A percentile compares a stretch with the other conserved stretches of the same genome.
Evolutionary conservation across 1,284 basidiomycete species (phyloP).

Genomic region (Puccinia coronata): DNA sequence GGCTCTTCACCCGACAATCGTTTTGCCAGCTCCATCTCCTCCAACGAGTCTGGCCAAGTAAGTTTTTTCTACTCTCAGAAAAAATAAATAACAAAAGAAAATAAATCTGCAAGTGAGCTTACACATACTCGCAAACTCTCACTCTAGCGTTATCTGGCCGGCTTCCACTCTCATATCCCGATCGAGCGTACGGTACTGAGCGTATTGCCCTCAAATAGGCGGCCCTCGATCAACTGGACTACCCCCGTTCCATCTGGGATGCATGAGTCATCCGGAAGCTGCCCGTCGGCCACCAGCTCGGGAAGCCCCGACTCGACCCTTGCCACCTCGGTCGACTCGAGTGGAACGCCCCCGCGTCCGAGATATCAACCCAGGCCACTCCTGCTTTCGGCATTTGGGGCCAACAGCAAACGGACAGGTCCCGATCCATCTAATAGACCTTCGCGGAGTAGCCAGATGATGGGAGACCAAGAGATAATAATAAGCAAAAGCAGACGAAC

Average conservation of each 20-base stretch:
- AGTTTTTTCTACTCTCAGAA: background rate
- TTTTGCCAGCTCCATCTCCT: background rate
- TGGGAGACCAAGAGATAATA: background rate
- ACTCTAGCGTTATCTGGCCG: background rate
- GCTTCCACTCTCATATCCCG: conserved; percentile 2
- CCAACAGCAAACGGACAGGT: background rate
- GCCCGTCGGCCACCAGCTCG: background rate
- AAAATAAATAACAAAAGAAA: background rate
- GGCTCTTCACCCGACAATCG: background rate
- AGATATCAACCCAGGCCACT: conserved; percentile 30
- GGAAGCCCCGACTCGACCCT: background rate
- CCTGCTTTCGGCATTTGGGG: conserved; percentile 27
- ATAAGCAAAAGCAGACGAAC: background rate
- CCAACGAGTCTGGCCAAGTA: background rate
- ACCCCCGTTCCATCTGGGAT: background rate
- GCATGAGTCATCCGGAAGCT: background rate
- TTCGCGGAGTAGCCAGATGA: background rate
- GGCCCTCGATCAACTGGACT: background rate
- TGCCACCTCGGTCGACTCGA: conserved; percentile 11
- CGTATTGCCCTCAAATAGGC: background rate
- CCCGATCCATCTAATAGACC: background rate
- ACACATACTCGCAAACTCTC: background rate
- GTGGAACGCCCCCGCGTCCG: background rate
- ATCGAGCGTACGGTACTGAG: conserved; percentile 10
- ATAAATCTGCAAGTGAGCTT: background rate